Conservation (phyloP, 331 rosid species). For the Ulmus americana region DNA sequence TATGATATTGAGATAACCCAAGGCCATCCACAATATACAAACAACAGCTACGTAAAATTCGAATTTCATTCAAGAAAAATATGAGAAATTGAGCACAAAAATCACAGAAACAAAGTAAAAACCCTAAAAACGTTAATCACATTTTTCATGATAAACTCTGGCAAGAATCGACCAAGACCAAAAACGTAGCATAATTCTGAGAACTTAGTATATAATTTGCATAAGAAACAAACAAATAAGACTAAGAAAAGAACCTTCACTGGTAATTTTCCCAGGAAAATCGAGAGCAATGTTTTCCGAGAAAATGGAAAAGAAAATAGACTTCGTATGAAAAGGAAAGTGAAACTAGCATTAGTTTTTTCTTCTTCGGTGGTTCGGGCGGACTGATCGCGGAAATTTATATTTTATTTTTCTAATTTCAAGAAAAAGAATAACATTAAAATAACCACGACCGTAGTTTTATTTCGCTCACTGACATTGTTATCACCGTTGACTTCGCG, state of each 20-base stretch:
- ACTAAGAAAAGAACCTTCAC: constrained; percentile 30
- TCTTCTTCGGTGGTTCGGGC: constrained; percentile 42
- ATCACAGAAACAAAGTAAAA: background rate
- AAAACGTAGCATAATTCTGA: background rate
- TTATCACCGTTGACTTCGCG: background rate
- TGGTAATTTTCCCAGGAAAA: constrained; percentile 31
- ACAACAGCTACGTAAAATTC: background rate
- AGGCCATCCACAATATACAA: background rate
- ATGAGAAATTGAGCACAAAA: constrained; percentile 13
- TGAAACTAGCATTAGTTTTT: constrained; percentile 17
- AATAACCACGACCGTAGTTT: background rate
- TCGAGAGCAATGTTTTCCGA: constrained; percentile 30
- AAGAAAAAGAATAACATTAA: background rate
- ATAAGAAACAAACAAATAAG: background rate
- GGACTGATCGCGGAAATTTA: background rate
- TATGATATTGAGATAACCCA: constrained; percentile 5
- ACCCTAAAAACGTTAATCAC: constrained; percentile 21
- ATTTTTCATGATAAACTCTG: background rate
- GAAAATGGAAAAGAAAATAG: constrained; percentile 19
- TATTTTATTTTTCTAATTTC: background rate
- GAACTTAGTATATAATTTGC: background rate
- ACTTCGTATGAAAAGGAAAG: constrained; percentile 4
- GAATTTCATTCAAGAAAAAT: background rate
- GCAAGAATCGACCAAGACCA: constrained; percentile 5
- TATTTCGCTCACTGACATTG: constrained; percentile 3